Conservation (phyloP, 148 eudicot species). For the Rheum nobile region DNA sequence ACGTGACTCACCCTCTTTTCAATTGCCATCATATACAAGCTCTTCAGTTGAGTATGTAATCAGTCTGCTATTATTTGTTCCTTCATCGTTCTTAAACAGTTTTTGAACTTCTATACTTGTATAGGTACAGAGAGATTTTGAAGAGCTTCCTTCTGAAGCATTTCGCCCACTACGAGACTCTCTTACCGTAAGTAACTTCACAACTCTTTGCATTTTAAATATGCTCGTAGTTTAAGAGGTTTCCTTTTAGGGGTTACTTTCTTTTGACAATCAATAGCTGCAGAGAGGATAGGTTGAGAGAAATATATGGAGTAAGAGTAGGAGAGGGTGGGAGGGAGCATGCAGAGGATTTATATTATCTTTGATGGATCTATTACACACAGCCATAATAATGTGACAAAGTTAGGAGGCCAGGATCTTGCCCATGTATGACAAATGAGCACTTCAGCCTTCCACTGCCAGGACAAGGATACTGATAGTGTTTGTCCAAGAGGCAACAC, state of each 20-base stretch:
- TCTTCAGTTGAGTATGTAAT: neutral
- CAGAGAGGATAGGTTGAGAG: neutral
- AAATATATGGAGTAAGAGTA: neutral
- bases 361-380: neutral
- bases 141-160: conserved; percentile 93
- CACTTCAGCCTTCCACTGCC: no score
- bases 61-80: neutral
- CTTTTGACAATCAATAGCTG: neutral
- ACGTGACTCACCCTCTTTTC: conserved; percentile 1
- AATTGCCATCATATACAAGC: neutral
- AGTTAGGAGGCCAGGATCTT: neutral
- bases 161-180: conserved; percentile 77
- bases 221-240: neutral
- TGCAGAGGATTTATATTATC: neutral
- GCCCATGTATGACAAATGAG: no score
- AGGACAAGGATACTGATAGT: neutral
- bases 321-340: conserved; percentile 1
- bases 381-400: neutral
- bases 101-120: neutral
- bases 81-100: neutral
- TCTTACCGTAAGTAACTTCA: conserved; percentile 45
- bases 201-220: neutral
- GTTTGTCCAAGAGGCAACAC: neutral
- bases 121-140: conserved; percentile 92
- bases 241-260: neutral